Evolutionary conservation across 768 basidiomycete species (phyloP).

Genomic region (Obba rivulosa): DNA sequence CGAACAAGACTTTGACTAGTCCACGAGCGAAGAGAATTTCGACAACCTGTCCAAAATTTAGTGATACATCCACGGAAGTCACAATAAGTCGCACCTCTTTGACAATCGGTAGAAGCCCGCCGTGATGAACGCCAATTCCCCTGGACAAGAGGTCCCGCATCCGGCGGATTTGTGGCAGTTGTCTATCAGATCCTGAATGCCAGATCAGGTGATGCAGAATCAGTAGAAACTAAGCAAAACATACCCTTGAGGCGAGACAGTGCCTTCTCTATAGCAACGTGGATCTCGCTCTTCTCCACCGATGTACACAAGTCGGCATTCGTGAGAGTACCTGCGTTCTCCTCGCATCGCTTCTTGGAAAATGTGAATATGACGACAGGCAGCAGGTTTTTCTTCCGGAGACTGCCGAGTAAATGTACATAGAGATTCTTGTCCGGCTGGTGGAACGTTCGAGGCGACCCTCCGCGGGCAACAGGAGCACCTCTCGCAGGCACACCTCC

Average conservation of each 20-base stretch:
- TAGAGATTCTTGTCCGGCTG: conserved; percentile 88
- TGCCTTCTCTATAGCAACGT: conserved; percentile 90
- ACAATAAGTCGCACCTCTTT: conserved; percentile 66
- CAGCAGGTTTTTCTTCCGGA: conserved; percentile 80
- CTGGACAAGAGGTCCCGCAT: conserved; percentile 88
- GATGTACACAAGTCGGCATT: conserved; percentile 85
- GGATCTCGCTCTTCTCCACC: conserved; percentile 95
- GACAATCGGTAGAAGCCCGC: conserved; percentile 91
- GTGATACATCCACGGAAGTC: background rate
- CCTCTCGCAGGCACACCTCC: conserved; percentile 38
- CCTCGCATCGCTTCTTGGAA: conserved; percentile 95
- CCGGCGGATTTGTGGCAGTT: conserved; percentile 85
- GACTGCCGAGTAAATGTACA: conserved; percentile 82
- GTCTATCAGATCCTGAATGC: conserved; percentile 75
- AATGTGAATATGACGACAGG: conserved; percentile 97
- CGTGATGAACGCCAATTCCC: conserved; percentile 97
- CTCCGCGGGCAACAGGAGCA: conserved; percentile 32
- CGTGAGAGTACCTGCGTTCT: conserved; percentile 85
- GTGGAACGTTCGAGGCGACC: conserved; percentile 49
- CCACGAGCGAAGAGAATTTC: conserved; percentile 96
- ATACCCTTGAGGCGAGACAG: conserved; percentile 85
- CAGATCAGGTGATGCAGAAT: background rate
- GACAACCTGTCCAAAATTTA: conserved; percentile 56
- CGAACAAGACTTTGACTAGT: conserved; percentile 93
- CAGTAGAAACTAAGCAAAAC: conserved; percentile 7